Conservation (phyloP, 2,329 filamentous ascomycete genomes). For the Fusarium circinatum region DNA sequence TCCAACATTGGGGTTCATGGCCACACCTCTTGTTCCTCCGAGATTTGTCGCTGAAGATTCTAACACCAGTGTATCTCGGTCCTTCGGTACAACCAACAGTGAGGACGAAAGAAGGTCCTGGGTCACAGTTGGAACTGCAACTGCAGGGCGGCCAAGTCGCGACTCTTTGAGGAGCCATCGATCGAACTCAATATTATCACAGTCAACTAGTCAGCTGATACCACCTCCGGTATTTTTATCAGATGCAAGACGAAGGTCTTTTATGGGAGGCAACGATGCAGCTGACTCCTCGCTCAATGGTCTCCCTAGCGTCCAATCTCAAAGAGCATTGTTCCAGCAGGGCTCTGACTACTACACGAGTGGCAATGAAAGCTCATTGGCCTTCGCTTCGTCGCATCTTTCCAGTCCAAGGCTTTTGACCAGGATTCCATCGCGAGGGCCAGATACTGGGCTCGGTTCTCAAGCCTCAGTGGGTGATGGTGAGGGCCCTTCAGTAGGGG, state of each 20-base stretch:
- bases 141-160: slow-evolving; percentile 39
- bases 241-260: slow-evolving; percentile 40
- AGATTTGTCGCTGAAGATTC: slow-evolving; percentile 41
- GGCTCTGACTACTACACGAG: slow-evolving; percentile 44
- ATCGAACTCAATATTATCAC: slow-evolving; percentile 44
- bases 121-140: slow-evolving; percentile 47
- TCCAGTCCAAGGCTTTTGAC: slow-evolving; percentile 41
- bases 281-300: slow-evolving; percentile 45
- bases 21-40: slow-evolving; percentile 39
- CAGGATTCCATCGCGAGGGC: slow-evolving; percentile 18
- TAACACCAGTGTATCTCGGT: slow-evolving; percentile 32
- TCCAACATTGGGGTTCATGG: slow-evolving; percentile 40
- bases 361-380: slow-evolving; percentile 49
- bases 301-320: slow-evolving; percentile 36
- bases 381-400: slow-evolving; percentile 45
- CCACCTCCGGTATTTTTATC: slow-evolving; percentile 45
- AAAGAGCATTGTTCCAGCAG: slow-evolving; percentile 31
- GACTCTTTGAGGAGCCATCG: slow-evolving; percentile 39
- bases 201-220: slow-evolving; percentile 48
- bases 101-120: slow-evolving; percentile 48
- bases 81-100: slow-evolving; percentile 32
- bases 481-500: slow-evolving; percentile 26
- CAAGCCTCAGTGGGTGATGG: neutral
- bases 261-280: slow-evolving; percentile 44
- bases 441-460: neutral